Base-by-base conservation (phyloP, 352 stramenopile species). In the Saprolegnia diclina region DNA sequence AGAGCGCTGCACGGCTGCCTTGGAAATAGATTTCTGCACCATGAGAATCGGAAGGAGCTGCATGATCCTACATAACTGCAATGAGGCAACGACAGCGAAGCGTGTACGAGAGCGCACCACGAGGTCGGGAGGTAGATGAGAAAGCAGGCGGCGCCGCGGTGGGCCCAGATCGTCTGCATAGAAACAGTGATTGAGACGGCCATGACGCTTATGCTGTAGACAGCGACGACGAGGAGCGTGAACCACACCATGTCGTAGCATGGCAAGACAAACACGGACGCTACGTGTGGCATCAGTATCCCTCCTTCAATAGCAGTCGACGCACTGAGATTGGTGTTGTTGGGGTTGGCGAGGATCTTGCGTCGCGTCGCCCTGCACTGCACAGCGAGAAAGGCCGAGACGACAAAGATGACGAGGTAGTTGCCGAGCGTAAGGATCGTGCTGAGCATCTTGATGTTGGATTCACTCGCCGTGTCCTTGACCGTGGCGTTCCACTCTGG, bases 241-340 rank as follows among this genome's bases (percentile, higher is more conserved):
- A 93, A 93, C 87, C 83, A 95, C 22, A 95, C 87, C 32, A 79
- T 73, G 72, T 92, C 87, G 53, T 92, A 95, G 64, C 87, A 93
- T 7, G 87, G 87, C n/a, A 95, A 73, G 82, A 95, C 92, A 63
- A 95, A 95, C 4, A 82, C 84, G 56, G 83, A 89, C 16, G 84
- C 69, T 72, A 67, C 38, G 10, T 48, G 11, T 10, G 3, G 26
- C 7, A 29, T 21, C 62, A 13, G n/a, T 48, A 56, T 11, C 11
- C 55, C 11, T 63, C 21, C 9, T 32, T n/a, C 19, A 44, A 66
- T 62, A 56, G 13, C 44, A 0, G 64, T 16, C 19, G 40, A 59
- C n/a, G 10, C 83, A 93, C 85, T 93, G 59, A 93, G 55, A 37
- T 88, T 93, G 7, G 79, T 79, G 45, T 78, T 89, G 61, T 84